A percentile compares a stretch with the other conserved stretches of the same genome.
phyloP scores from a whole-genome alignment of 2,329 filamentous ascomycete species.

The Botrytis fabae region DNA sequence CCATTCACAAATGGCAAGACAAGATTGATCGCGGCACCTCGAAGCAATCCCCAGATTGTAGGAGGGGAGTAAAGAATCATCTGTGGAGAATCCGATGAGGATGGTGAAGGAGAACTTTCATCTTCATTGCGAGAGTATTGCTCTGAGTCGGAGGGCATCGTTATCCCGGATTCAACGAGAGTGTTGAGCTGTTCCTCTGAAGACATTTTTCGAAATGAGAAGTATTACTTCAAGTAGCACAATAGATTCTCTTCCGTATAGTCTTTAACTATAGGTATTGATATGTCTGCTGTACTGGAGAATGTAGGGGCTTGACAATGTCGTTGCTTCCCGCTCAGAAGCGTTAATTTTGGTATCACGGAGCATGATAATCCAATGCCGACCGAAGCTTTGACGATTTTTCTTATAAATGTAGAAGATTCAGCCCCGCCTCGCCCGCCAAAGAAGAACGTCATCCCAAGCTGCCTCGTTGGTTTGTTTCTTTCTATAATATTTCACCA shows the following conservation, averaged over 20 bases:
- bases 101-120: constrained; percentile 59
- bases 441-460: constrained; percentile 22
- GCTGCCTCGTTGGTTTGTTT: constrained; percentile 28
- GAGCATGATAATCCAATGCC: not conserved
- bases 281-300: not conserved
- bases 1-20: constrained; percentile 94
- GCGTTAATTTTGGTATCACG: not conserved
- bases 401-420: constrained; percentile 2
- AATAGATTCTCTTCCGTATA: not conserved
- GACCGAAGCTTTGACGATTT: constrained; percentile 20
- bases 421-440: not conserved
- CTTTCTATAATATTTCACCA: not conserved
- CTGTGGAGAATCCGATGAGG: constrained; percentile 61
- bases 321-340: not conserved
- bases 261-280: not conserved
- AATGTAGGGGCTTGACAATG: not conserved
- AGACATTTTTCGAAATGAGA: constrained; percentile 49
- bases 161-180: constrained; percentile 72
- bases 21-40: constrained; percentile 94
- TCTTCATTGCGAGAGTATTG: constrained; percentile 71
- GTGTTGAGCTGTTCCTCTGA: constrained; percentile 53
- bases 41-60: constrained; percentile 79
- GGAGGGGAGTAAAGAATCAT: constrained; percentile 87
- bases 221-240: not conserved
- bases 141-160: constrained; percentile 80